Conservation (phyloP, 1,284 basidiomycete species). For the Heterobasidion irregulare region DNA sequence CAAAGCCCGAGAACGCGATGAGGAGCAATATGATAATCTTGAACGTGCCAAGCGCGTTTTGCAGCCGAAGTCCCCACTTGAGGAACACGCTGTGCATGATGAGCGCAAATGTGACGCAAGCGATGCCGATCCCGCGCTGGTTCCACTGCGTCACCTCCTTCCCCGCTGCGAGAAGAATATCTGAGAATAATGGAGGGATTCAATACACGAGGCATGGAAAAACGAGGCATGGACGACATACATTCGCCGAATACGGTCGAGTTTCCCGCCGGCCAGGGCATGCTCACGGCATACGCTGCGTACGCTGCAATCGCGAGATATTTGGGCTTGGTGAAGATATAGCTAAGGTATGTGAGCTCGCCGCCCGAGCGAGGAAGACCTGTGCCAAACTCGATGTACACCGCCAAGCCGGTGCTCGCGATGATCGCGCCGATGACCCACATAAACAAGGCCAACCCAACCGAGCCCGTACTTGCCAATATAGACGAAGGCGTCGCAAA, state of each 20-base stretch:
- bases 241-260: slow-evolving; percentile 65
- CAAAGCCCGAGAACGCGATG: slow-evolving; percentile 36
- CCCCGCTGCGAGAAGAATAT: slow-evolving; percentile 18
- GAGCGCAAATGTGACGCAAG: slow-evolving; percentile 48
- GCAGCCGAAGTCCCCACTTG: slow-evolving; percentile 52
- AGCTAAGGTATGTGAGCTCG: slow-evolving; percentile 74
- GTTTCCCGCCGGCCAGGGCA: slow-evolving; percentile 49
- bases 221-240: slow-evolving; percentile 17
- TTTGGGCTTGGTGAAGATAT: slow-evolving; percentile 53
- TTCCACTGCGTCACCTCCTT: slow-evolving; percentile 35
- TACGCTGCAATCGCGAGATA: slow-evolving; percentile 56
- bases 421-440: slow-evolving; percentile 64
- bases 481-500: slow-evolving; percentile 70
- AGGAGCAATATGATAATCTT: slow-evolving; percentile 52
- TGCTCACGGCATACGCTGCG: slow-evolving; percentile 50
- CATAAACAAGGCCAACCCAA: slow-evolving; percentile 56
- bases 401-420: slow-evolving; percentile 56
- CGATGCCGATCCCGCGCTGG: slow-evolving; percentile 43
- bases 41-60: slow-evolving; percentile 58
- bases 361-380: slow-evolving; percentile 64
- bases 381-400: slow-evolving; percentile 69
- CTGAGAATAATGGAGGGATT: neutral
- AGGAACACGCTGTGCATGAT: slow-evolving; percentile 49
- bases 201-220: neutral
- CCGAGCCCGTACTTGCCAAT: slow-evolving; percentile 53